A percentile compares a stretch with the other conserved stretches of the same genome.
These are phyloP conservation scores for Penicillium cinerascens DNA, from an alignment of 495 filamentous ascomycete species.

Conservation along the genomic window DNA sequence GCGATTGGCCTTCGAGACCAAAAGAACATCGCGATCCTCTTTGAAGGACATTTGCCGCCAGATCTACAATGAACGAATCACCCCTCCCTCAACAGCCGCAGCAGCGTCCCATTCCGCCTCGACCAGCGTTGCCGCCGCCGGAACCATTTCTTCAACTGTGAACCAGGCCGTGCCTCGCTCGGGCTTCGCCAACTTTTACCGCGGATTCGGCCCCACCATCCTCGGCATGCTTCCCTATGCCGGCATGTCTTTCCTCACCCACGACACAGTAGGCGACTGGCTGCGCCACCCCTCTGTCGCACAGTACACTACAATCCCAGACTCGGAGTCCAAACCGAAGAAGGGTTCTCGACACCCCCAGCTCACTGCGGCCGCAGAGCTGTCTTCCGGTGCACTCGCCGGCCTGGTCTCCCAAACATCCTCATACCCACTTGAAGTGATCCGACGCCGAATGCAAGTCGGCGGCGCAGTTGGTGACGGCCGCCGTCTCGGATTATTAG, in stretches of 20 bases:
- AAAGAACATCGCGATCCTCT: conserved; percentile 58
- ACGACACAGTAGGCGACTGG: conserved; percentile 80
- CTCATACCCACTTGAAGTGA: conserved; percentile 90
- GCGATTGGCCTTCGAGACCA: conserved; percentile 90
- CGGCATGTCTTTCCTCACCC: conserved; percentile 93
- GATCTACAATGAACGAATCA: conserved; percentile 74
- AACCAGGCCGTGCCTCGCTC: conserved; percentile 51
- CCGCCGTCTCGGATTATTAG: conserved; percentile 67
- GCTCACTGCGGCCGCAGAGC: conserved; percentile 71
- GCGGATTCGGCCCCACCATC: conserved; percentile 85
- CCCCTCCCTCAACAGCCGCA: conserved; percentile 25
- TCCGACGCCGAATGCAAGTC: conserved; percentile 92
- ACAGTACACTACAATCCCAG: conserved; percentile 61
- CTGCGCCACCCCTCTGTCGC: conserved; percentile 65
- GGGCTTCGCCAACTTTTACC: conserved; percentile 87
- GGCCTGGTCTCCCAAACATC: conserved; percentile 86
- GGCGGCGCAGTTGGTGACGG: conserved; percentile 91
- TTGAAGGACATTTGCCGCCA: conserved; percentile 68
- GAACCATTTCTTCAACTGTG: conserved; percentile 34
- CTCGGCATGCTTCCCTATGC: conserved; percentile 96
- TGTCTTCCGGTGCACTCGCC: conserved; percentile 77
- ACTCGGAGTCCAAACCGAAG: conserved; percentile 27
- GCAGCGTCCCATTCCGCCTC: conserved; percentile 19
- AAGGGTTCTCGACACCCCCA: conserved; percentile 32
- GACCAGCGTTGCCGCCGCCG: conserved; percentile 30